These are phyloP conservation scores for Beauveria sp. DNA, from an alignment of 2,329 filamentous ascomycete genomes.

Conservation along the genomic window DNA sequence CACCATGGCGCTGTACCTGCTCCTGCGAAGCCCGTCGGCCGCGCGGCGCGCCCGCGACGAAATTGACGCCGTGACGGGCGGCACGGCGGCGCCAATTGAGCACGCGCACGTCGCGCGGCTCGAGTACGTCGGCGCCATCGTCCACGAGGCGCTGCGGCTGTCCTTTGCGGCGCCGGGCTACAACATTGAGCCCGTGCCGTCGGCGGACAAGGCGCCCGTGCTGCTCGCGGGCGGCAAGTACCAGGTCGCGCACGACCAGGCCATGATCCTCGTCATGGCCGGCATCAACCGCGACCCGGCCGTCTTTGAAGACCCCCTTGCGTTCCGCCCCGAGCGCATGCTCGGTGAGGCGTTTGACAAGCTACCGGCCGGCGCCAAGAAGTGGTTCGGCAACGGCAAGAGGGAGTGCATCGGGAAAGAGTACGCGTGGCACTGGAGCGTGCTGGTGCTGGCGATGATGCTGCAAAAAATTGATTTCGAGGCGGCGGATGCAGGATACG, in stretches of 20 bases:
- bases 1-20: constrained; percentile 39
- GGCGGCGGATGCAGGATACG: constrained; percentile 30
- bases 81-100: constrained; percentile 36
- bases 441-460: constrained; percentile 34
- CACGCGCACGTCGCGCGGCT: constrained; percentile 43
- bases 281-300: constrained; percentile 42
- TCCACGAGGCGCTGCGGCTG: constrained; percentile 48
- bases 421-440: constrained; percentile 40
- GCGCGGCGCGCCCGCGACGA: constrained; percentile 45
- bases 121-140: constrained; percentile 44
- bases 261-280: constrained; percentile 41
- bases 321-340: constrained; percentile 43
- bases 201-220: constrained; percentile 35
- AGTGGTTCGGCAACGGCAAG: constrained; percentile 46
- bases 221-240: constrained; percentile 42
- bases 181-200: constrained; percentile 41
- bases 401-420: constrained; percentile 44
- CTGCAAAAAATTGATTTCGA: constrained; percentile 40
- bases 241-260: constrained; percentile 39
- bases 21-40: constrained; percentile 42
- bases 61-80: constrained; percentile 43
- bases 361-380: constrained; percentile 38
- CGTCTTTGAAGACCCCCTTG: constrained; percentile 39
- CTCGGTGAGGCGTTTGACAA: constrained; percentile 35
- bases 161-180: constrained; percentile 47